Conservation (phyloP, 78 protist species). For the Dictyostelium brefeldianum region DNA sequence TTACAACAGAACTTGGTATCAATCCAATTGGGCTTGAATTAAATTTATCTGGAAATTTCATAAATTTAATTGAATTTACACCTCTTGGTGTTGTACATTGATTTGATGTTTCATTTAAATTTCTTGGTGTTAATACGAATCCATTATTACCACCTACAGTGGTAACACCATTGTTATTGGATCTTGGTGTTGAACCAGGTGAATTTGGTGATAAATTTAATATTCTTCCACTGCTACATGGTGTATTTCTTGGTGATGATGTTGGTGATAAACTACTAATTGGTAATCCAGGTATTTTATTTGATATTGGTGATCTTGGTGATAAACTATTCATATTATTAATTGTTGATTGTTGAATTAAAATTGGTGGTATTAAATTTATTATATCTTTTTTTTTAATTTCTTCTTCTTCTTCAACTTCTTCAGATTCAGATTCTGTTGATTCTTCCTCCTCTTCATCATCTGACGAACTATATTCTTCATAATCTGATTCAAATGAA, state of each 20-base stretch:
- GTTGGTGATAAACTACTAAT: background rate
- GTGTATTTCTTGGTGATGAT: background rate
- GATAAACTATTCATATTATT: background rate
- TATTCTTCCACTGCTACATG: background rate
- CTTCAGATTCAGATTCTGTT: no score
- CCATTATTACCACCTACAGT: background rate
- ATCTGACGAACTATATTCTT: background rate
- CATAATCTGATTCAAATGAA: background rate
- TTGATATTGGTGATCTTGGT: background rate
- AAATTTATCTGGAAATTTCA: conserved; percentile 16
- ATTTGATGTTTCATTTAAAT: conserved; percentile 9
- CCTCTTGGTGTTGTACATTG: conserved; percentile 12
- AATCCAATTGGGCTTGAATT: background rate
- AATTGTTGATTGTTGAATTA: background rate
- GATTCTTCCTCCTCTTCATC: background rate
- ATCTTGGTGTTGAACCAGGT: background rate
- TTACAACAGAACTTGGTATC: background rate
- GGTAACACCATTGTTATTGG: background rate
- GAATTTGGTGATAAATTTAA: conserved; percentile 13
- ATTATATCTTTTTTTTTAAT: background rate
- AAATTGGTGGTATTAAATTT: background rate
- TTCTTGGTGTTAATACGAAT: background rate
- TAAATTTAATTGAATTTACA: background rate
- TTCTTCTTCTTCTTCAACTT: background rate
- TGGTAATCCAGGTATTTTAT: background rate